Conservation (phyloP, 2,329 filamentous ascomycete genomes). For the Clonostachys sp. region DNA sequence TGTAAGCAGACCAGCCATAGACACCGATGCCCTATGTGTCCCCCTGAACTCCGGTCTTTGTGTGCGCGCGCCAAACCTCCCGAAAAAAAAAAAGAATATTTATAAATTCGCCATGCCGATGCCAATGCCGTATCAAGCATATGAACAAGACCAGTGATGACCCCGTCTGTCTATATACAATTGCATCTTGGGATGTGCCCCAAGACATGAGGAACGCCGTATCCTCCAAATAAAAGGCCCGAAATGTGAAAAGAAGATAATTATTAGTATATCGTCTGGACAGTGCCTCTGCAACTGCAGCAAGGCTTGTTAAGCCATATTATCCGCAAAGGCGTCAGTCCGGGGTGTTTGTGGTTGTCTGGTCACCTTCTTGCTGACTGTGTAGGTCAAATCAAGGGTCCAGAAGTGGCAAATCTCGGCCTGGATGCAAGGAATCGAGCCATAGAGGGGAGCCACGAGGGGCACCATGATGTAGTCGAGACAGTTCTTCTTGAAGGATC, state of each 20-base stretch:
- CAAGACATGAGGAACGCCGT: neutral
- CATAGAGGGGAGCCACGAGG: constrained; percentile 63
- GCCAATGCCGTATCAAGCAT: constrained; percentile 42
- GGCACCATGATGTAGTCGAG: constrained; percentile 63
- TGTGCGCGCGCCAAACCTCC: constrained; percentile 24
- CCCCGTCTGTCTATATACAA: constrained; percentile 39
- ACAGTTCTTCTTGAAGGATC: constrained; percentile 49
- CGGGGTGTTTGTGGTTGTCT: constrained; percentile 44
- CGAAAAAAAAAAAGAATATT: constrained; percentile 15
- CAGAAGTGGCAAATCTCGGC: constrained; percentile 68
- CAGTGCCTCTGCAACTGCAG: neutral
- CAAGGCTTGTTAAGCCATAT: constrained; percentile 34
- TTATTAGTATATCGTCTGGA: neutral
- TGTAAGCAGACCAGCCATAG: constrained; percentile 19
- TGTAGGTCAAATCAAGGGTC: constrained; percentile 64
- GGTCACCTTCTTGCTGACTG: constrained; percentile 66
- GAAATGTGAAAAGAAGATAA: neutral
- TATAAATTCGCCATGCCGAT: constrained; percentile 27
- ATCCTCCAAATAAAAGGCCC: neutral
- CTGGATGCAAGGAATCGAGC: constrained; percentile 62
- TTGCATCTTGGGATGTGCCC: constrained; percentile 5
- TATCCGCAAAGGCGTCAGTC: constrained; percentile 26
- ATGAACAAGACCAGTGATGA: constrained; percentile 34
- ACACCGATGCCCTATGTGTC: constrained; percentile 1
- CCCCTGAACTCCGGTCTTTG: constrained; percentile 36